Conservation (phyloP, 2,329 filamentous ascomycete species). For the Davidsoniella australis region DNA sequence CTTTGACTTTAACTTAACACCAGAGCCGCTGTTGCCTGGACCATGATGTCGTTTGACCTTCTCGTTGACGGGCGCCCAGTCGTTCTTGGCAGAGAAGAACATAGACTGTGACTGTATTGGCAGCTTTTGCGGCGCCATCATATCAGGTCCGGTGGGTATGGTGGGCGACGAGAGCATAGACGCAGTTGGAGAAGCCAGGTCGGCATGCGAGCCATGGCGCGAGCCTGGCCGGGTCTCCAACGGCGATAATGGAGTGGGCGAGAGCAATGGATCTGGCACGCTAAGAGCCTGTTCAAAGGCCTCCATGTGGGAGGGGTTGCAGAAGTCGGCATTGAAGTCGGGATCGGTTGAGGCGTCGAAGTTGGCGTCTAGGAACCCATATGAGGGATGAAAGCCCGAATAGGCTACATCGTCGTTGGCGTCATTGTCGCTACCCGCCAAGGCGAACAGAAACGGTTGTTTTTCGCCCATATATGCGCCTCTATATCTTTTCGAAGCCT, state of each 20-base stretch:
- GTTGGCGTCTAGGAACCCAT: slow-evolving; percentile 43
- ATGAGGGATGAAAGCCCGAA: slow-evolving; percentile 17
- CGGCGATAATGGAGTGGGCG: slow-evolving; percentile 33
- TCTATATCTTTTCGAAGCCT: too few relatives aligned
- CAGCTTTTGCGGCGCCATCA: slow-evolving; percentile 16
- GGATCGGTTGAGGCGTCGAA: slow-evolving; percentile 57
- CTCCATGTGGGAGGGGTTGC: slow-evolving; percentile 52
- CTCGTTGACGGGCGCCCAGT: slow-evolving; percentile 82
- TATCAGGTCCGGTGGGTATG: slow-evolving; percentile 16
- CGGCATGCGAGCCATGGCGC: background rate
- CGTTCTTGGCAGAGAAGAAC: slow-evolving; percentile 81
- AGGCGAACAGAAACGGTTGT: too few relatives aligned
- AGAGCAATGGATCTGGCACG: slow-evolving; percentile 59
- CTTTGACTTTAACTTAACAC: background rate
- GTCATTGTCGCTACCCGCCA: too few relatives aligned
- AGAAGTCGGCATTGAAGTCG: slow-evolving; percentile 66
- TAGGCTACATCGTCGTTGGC: too few relatives aligned
- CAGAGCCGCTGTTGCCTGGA: slow-evolving; percentile 18
- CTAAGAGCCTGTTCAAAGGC: slow-evolving; percentile 68
- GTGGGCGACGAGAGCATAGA: slow-evolving; percentile 21
- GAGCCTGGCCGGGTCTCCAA: slow-evolving; percentile 18
- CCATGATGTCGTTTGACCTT: slow-evolving; percentile 29
- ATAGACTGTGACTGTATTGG: slow-evolving; percentile 21
- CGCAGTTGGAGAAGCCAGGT: slow-evolving; percentile 3
- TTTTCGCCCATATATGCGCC: too few relatives aligned